phyloP scores from a whole-genome alignment of 331 rosid genomes.

The Cydonia oblonga region DNA sequence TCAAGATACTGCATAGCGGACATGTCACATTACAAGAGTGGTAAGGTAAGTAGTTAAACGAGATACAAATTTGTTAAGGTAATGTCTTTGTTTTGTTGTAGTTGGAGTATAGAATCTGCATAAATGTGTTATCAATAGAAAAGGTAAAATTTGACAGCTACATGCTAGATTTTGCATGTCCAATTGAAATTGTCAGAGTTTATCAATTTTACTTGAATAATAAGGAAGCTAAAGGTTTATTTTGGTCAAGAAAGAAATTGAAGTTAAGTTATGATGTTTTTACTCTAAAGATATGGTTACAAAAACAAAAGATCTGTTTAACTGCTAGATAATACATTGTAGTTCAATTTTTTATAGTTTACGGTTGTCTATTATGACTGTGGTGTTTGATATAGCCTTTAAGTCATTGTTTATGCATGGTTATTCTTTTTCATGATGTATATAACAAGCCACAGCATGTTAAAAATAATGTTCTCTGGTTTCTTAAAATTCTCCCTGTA shows the following conservation, averaged over 20 bases:
- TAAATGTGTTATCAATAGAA: neutral
- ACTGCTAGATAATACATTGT: neutral
- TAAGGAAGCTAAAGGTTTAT: neutral
- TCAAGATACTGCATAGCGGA: constrained; percentile 84
- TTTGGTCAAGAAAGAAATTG: neutral
- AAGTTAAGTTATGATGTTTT: neutral
- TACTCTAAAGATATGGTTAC: neutral
- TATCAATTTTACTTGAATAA: neutral
- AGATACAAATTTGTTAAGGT: neutral
- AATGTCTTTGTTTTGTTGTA: neutral
- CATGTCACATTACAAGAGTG: constrained; percentile 84
- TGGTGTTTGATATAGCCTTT: neutral
- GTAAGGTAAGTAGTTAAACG: constrained; percentile 54
- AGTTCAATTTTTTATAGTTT: neutral
- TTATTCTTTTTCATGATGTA: neutral
- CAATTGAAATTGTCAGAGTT: neutral
- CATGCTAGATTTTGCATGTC: neutral
- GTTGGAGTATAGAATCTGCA: neutral
- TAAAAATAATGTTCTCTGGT: constrained; percentile 8
- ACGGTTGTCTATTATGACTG: neutral
- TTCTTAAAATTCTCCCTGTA: constrained; percentile 20
- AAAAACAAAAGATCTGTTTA: neutral
- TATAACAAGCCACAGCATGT: neutral
- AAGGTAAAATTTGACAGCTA: neutral
- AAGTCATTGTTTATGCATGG: neutral